Evolutionary conservation across 805 yeast genomes (phyloP).

Genomic region (Ogataea methylovora): DNA sequence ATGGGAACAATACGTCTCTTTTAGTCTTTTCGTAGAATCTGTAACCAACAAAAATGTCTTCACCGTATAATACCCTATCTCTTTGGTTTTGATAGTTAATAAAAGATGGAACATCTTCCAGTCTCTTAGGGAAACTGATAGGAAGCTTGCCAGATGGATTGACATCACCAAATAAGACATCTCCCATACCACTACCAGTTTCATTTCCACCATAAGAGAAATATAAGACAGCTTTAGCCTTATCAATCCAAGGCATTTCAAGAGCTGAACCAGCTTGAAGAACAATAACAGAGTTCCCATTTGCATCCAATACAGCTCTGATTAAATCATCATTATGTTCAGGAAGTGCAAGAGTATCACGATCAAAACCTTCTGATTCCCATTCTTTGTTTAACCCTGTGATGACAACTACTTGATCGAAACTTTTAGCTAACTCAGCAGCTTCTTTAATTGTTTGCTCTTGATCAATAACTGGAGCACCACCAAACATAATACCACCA

Average conservation of each 20-base stretch:
- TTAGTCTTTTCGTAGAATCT: constrained; percentile 32
- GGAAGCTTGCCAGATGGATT: constrained; percentile 37
- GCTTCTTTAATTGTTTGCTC: constrained; percentile 17
- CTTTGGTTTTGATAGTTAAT: constrained; percentile 28
- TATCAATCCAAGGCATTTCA: constrained; percentile 31
- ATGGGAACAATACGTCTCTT: constrained; percentile 30
- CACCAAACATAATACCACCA: constrained; percentile 15
- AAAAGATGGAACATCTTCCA: constrained; percentile 29
- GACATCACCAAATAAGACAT: constrained; percentile 34
- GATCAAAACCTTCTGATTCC: constrained; percentile 35
- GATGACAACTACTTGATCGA: constrained; percentile 28
- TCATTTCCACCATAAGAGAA: constrained; percentile 35
- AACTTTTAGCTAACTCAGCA: constrained; percentile 24
- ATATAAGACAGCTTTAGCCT: constrained; percentile 24
- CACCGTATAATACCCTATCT: constrained; percentile 34
- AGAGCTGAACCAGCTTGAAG: constrained; percentile 35
- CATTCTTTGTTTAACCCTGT: constrained; percentile 32
- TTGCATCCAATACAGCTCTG: constrained; percentile 24
- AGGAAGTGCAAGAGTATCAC: constrained; percentile 30
- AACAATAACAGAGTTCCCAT: constrained; percentile 28
- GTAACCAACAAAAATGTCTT: constrained; percentile 39
- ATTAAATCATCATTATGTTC: constrained; percentile 27
- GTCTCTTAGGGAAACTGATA: constrained; percentile 29
- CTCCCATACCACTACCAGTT: constrained; percentile 34
- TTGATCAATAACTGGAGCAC: constrained; percentile 5